These are phyloP conservation scores for Anthracocystis walkeri DNA, from an alignment of 1,284 basidiomycete genomes.

Conservation along the genomic window DNA sequence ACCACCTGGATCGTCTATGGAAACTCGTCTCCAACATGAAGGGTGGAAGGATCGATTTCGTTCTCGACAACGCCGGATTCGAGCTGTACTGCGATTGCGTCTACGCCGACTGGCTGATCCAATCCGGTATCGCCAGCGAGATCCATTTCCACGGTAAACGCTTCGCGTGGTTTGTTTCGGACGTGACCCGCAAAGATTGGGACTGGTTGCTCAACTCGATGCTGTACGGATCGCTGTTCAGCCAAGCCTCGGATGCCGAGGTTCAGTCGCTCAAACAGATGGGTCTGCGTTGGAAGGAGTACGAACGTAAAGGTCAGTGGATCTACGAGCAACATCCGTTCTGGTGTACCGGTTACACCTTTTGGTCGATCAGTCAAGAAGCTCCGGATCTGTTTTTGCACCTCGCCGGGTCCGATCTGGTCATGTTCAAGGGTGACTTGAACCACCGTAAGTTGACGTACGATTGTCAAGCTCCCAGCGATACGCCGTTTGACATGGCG, in stretches of 20 bases:
- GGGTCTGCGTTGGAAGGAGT: conserved; percentile 89
- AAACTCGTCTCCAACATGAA: conserved; percentile 79
- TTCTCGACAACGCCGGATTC: conserved; percentile 87
- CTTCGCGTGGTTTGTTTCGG: conserved; percentile 74
- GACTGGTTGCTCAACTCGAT: conserved; percentile 77
- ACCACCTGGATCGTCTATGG: conserved; percentile 84
- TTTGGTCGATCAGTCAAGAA: conserved; percentile 85
- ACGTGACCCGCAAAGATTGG: conserved; percentile 96
- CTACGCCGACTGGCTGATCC: conserved; percentile 87
- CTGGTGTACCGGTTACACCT: conserved; percentile 69
- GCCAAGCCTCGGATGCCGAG: conserved; percentile 85
- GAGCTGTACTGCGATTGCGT: conserved; percentile 97
- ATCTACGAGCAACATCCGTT: conserved; percentile 91
- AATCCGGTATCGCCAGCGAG: conserved; percentile 85
- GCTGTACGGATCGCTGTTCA: conserved; percentile 72
- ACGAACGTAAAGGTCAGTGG: conserved; percentile 92
- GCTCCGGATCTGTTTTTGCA: conserved; percentile 86
- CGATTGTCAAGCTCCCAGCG: conserved; percentile 78
- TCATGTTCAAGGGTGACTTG: conserved; percentile 93
- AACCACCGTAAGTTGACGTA: conserved; percentile 84
- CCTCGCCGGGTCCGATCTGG: conserved; percentile 88
- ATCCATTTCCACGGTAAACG: conserved; percentile 88
- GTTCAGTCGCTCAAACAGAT: conserved; percentile 83
- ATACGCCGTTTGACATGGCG: conserved; percentile 88
- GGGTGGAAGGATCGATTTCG: conserved; percentile 64